These are phyloP conservation scores for Umbilicus rupestris DNA, from an alignment of 164 flowering plant species.

Conservation along the genomic window DNA sequence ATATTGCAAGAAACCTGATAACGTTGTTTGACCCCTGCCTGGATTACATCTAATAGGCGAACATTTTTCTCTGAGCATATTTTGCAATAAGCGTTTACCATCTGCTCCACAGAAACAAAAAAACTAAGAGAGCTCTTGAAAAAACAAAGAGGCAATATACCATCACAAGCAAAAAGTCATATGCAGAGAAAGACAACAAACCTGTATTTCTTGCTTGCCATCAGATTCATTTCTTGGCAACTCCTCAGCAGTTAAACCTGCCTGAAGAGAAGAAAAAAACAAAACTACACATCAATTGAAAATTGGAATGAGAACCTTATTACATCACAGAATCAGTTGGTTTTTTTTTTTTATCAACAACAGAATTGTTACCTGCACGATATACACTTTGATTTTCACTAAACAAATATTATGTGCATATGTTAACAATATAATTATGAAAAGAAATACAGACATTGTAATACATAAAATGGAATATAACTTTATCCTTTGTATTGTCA, in stretches of 20 bases:
- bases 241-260: conserved; percentile 77
- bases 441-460: too few relatives aligned
- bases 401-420: too few relatives aligned
- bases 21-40: conserved; percentile 74
- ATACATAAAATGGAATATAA: too few relatives aligned
- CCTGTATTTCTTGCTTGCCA: conserved; percentile 73
- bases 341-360: too few relatives aligned
- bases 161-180: not conserved
- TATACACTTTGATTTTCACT: too few relatives aligned
- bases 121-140: not conserved
- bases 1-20: conserved; percentile 49
- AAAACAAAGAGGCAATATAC: not conserved
- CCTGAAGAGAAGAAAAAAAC: conserved; percentile 28
- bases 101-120: conserved; percentile 32
- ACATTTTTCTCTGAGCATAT: conserved; percentile 77
- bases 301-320: not conserved
- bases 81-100: conserved; percentile 86
- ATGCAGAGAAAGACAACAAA: conserved; percentile 8
- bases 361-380: too few relatives aligned
- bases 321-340: too few relatives aligned
- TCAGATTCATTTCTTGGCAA: conserved; percentile 69
- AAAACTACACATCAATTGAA: not conserved
- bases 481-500: too few relatives aligned
- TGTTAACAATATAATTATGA: too few relatives aligned
- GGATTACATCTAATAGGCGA: conserved; percentile 64